phyloP scores from a whole-genome alignment of 768 basidiomycete species.

The Dictyophora rubrovolvata region DNA sequence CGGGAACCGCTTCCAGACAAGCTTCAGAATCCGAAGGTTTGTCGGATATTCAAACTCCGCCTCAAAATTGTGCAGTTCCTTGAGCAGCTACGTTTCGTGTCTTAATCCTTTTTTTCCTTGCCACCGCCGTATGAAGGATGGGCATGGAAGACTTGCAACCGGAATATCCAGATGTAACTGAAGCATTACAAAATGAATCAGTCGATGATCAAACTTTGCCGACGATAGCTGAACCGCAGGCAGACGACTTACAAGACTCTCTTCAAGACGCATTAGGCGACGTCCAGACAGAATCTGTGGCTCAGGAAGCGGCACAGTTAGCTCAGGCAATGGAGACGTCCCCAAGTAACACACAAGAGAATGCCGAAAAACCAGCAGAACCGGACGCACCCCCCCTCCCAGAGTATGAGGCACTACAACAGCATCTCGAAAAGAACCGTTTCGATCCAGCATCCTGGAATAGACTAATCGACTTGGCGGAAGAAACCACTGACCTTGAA shows the following conservation, averaged over 20 bases:
- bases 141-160: constrained; percentile 5
- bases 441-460: constrained; percentile 74
- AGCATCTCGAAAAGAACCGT: constrained; percentile 54
- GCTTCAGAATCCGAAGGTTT: no score
- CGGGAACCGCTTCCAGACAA: no score
- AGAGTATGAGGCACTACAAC: constrained; percentile 58
- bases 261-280: not conserved
- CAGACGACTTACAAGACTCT: constrained; percentile 5
- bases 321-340: not conserved
- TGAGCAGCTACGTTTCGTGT: not conserved
- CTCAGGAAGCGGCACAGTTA: not conserved
- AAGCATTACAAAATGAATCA: not conserved
- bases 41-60: not conserved
- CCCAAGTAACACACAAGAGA: not conserved
- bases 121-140: constrained; percentile 1
- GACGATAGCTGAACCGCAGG: not conserved
- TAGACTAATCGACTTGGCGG: constrained; percentile 65
- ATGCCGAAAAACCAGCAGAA: not conserved
- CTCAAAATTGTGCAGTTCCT: not conserved
- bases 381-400: constrained; percentile 28
- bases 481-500: constrained; percentile 66
- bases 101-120: not conserved
- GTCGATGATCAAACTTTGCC: not conserved
- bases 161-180: not conserved
- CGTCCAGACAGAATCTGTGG: not conserved